Conservation (phyloP, 805 yeast species). For the Teunomyces gatunensis region DNA sequence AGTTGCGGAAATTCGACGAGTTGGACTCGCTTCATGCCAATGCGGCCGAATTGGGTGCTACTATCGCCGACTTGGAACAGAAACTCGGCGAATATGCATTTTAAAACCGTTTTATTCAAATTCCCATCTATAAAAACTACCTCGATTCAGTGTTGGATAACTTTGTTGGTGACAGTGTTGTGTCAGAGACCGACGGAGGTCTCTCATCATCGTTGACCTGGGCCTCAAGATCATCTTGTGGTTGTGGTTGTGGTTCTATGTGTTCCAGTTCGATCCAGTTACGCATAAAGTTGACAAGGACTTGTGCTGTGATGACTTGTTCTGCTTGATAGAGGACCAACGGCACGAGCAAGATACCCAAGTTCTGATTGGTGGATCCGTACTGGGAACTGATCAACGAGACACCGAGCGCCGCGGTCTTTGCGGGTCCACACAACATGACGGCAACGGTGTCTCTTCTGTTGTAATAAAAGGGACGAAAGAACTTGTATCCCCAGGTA, state of each 20-base stretch:
- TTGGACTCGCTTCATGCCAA: conserved; percentile 57
- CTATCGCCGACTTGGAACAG: conserved; percentile 44
- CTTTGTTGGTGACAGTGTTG: background rate
- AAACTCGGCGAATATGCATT: conserved; percentile 56
- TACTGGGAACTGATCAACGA: conserved; percentile 79
- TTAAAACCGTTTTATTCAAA: conserved; percentile 4
- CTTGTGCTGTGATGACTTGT: conserved; percentile 80
- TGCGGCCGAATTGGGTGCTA: conserved; percentile 52
- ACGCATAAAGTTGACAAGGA: conserved; percentile 63
- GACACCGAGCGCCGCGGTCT: conserved; percentile 90
- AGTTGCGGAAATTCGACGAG: conserved; percentile 75
- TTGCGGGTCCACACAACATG: conserved; percentile 89
- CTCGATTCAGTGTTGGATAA: background rate
- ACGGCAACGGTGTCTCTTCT: conserved; percentile 73
- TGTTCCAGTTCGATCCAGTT: conserved; percentile 58
- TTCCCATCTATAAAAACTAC: background rate
- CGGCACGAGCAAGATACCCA: conserved; percentile 77
- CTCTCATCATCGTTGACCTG: background rate
- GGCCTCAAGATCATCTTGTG: background rate
- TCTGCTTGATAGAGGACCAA: conserved; percentile 84
- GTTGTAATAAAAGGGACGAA: conserved; percentile 68
- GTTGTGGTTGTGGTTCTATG: background rate
- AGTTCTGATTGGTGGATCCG: conserved; percentile 55
- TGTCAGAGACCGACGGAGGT: background rate
- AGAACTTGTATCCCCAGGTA: conserved; percentile 38